These are phyloP conservation scores for Trametes cinnabarina DNA, from an alignment of 768 basidiomycete species.

Conservation along the genomic window DNA sequence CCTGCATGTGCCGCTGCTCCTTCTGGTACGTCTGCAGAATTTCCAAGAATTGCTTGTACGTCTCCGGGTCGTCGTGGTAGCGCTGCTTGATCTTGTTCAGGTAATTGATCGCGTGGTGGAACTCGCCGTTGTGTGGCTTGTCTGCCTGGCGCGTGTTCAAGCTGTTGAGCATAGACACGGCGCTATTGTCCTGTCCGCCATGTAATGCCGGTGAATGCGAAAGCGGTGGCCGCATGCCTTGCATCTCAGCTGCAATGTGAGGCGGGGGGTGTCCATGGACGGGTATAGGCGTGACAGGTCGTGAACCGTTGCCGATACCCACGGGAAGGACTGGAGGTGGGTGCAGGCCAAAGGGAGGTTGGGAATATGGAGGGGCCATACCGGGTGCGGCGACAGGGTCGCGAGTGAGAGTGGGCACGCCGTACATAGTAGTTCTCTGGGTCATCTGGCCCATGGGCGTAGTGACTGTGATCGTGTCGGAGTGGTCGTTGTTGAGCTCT, in stretches of 20 bases:
- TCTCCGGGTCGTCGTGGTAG: slow-evolving; percentile 85
- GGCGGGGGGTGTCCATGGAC: slow-evolving; percentile 35
- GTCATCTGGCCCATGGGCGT: slow-evolving; percentile 73
- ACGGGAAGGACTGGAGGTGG: slow-evolving; percentile 30
- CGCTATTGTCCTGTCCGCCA: slow-evolving; percentile 24
- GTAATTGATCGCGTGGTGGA: slow-evolving; percentile 94
- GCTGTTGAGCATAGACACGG: slow-evolving; percentile 64
- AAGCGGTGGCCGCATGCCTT: slow-evolving; percentile 31
- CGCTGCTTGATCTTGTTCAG: slow-evolving; percentile 98
- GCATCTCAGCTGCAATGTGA: slow-evolving; percentile 14
- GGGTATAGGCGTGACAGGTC: slow-evolving; percentile 47
- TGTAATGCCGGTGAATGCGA: slow-evolving; percentile 42
- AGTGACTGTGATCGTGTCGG: slow-evolving; percentile 76
- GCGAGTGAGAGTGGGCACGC: slow-evolving; percentile 31
- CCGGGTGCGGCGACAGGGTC: slow-evolving; percentile 26
- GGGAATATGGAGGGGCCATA: slow-evolving; percentile 23
- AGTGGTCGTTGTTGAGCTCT: slow-evolving; percentile 75
- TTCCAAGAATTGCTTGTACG: slow-evolving; percentile 87
- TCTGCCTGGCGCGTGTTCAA: slow-evolving; percentile 33
- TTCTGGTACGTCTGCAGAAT: slow-evolving; percentile 87
- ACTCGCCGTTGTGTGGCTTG: slow-evolving; percentile 50
- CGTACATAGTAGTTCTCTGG: slow-evolving; percentile 52
- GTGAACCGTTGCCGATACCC: slow-evolving; percentile 44
- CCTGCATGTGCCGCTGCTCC: slow-evolving; percentile 65
- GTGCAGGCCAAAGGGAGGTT: slow-evolving; percentile 19